Conservation (phyloP, 2,329 filamentous ascomycete genomes). For the Epichloe aotearoae region DNA sequence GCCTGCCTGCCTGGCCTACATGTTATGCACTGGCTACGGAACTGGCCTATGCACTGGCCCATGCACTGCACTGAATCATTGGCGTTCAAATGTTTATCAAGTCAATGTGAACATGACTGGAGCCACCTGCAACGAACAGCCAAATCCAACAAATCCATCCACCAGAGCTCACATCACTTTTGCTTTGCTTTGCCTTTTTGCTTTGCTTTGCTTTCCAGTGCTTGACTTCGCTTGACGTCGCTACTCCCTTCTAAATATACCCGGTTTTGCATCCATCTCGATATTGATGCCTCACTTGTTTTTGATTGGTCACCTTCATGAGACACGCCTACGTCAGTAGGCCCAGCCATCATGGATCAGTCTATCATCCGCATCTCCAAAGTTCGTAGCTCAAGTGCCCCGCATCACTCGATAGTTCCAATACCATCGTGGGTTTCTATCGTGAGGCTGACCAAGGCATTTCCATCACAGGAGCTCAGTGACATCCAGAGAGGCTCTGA, state of each 20-base stretch:
- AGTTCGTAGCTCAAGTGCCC: slow-evolving; percentile 32
- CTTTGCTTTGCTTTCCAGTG: too few relatives aligned
- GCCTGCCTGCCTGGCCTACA: too few relatives aligned
- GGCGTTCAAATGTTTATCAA: too few relatives aligned
- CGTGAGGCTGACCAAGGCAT: slow-evolving; percentile 5
- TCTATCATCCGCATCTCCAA: slow-evolving; percentile 80
- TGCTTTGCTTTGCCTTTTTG: too few relatives aligned
- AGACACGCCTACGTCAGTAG: neutral
- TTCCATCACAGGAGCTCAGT: slow-evolving; percentile 54
- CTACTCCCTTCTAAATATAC: neutral
- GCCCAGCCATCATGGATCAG: slow-evolving; percentile 44
- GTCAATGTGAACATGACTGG: too few relatives aligned
- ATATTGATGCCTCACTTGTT: neutral
- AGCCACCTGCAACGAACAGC: too few relatives aligned
- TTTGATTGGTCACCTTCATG: neutral
- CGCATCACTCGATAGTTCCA: slow-evolving; percentile 4
- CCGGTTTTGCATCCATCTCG: neutral
- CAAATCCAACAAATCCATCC: too few relatives aligned
- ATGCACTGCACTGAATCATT: too few relatives aligned
- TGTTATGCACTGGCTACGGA: too few relatives aligned
- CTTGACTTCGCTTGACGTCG: neutral
- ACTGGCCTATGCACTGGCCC: too few relatives aligned
- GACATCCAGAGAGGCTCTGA: slow-evolving; percentile 75
- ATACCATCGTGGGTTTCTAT: slow-evolving; percentile 6
- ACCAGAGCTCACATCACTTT: too few relatives aligned